Conservation (phyloP, 2,329 filamentous ascomycete species). For the Claviceps africana region DNA sequence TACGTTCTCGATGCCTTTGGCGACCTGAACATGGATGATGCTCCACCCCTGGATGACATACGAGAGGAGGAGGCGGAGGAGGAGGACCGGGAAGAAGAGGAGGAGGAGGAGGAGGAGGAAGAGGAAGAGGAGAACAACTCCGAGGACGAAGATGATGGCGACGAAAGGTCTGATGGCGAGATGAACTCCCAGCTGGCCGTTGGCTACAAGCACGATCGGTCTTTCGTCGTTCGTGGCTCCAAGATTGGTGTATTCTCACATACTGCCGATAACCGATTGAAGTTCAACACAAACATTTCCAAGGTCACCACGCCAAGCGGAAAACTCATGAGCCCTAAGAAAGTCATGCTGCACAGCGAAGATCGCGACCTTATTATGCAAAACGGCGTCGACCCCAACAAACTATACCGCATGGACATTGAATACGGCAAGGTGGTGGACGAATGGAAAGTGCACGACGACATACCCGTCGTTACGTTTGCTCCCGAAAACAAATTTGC, state of each 20-base stretch:
- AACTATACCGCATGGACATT: slow-evolving; percentile 91
- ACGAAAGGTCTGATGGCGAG: slow-evolving; percentile 60
- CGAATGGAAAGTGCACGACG: slow-evolving; percentile 96
- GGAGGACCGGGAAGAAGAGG: slow-evolving; percentile 44
- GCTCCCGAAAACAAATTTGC: slow-evolving; percentile 95
- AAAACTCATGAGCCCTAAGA: slow-evolving; percentile 82
- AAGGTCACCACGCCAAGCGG: slow-evolving; percentile 84
- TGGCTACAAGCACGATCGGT: slow-evolving; percentile 91
- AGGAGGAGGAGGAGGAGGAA: slow-evolving; percentile 51
- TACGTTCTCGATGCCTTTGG: slow-evolving; percentile 94
- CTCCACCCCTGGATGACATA: slow-evolving; percentile 27
- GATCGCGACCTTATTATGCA: slow-evolving; percentile 84
- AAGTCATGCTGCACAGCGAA: slow-evolving; percentile 89
- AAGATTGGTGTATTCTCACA: slow-evolving; percentile 99
- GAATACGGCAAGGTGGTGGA: slow-evolving; percentile 97
- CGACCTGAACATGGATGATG: slow-evolving; percentile 83
- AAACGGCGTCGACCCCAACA: slow-evolving; percentile 70
- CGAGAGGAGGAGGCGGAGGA: slow-evolving; percentile 39
- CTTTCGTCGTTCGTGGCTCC: slow-evolving; percentile 89
- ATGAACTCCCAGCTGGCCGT: slow-evolving; percentile 90
- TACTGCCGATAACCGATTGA: slow-evolving; percentile 76
- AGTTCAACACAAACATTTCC: slow-evolving; percentile 94
- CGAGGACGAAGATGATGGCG: slow-evolving; percentile 56
- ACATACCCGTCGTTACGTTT: slow-evolving; percentile 85
- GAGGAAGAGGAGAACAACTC: slow-evolving; percentile 51